Evolutionary conservation across 2,329 filamentous ascomycete species (phyloP), one percentile per base, ranked within the genome.

Genomic region (Fusarium nematophilum): DNA sequence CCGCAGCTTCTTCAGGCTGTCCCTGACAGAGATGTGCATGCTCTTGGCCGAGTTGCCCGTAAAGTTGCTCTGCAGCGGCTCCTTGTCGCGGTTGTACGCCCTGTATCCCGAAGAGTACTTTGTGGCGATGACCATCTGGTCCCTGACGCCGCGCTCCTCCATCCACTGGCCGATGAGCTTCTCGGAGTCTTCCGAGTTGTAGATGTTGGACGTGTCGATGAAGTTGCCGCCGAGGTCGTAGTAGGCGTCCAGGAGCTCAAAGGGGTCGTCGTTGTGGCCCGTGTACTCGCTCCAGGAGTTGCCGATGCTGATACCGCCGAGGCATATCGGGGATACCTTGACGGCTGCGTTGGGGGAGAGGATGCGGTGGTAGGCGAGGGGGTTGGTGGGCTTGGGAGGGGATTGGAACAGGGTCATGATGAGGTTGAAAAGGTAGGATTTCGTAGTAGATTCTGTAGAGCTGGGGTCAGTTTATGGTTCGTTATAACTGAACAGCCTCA

Each of bases 201-300:
- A 84, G 60, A 76, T 76, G 70, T 78, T 81, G 27, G 80, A 63
- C 1, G 83, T 87, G 67, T 88, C 86, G 65, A 88, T 85, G 70
- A 88, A 87, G 72, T 87, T 88, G 3, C 86, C 86, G 3, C 85
- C 86, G 1, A 78, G 73, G 10, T 76, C 75, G 49, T 76, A 80
- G 72, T 80, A 87, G 49, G 77, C 77, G 57, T 87, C 84, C 1
- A 88, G 76, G n/a, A 88, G 76, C 30, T 78, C 76, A 64, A 86
- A 86, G 2, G 81, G 73, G 9, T 75, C 70, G 36, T 83, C 79
- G 11, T 54, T 62, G 66, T 86, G 86, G 70, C 64, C 65, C 3
- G 36, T 42, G 29, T 42, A n/a, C 1, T 50, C 43, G 17, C 42
- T 46, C 65, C 65, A 69, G 4, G 59, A 49, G 9, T 54, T 57